Evolutionary conservation across 352 stramenopile genomes (phyloP), one percentile per base, ranked within the genome.

Genomic region (Phytophthora fragariae): DNA sequence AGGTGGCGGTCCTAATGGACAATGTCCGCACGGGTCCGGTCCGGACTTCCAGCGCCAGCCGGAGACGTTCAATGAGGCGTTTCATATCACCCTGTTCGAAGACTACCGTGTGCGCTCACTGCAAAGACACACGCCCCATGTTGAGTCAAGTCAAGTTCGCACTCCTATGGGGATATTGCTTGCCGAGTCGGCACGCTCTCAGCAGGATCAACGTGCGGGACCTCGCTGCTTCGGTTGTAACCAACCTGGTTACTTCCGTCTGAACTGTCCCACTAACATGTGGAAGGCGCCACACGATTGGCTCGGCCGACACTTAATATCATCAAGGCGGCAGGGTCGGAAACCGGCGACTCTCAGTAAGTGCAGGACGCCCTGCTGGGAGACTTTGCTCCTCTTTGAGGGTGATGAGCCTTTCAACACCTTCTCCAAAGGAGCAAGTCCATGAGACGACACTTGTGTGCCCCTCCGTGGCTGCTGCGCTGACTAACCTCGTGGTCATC

Each of bases 401-500:
- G 35, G 9, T 11, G 35, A 10, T 11, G 35, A 39, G 6, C 9
- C 35, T 2, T 27, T 31, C 53, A 47, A 11, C 31, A 44, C 53
- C 53, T 11, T 12, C 11, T 46, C 53, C 29, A 15, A 12, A 6
- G 15, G 53, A 59, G 31, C 53, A 59, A 59, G 31, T 46, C 19
- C 53, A 9, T 29, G 53, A 21, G 12, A 59, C 53, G 9, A 6
- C 35, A 39, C 35, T 39, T 6, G 24, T 59, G 53, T 46, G 7
- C 27, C 53, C 46, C 15, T 46, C 53, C 11, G 53, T 59, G 53
- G 31, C 53, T 29, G 53, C 53, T 12, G 17, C 53, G 29, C 53
- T 10, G 31, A 46, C 53, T 24, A 46, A 59, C 15, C 53, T 59
- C 29, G 53, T 59, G 53, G 29, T 59, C 9, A 11, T 59, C 53